phyloP scores from a whole-genome alignment of 1,284 basidiomycete genomes.

The Ustanciosporium gigantosporum region DNA sequence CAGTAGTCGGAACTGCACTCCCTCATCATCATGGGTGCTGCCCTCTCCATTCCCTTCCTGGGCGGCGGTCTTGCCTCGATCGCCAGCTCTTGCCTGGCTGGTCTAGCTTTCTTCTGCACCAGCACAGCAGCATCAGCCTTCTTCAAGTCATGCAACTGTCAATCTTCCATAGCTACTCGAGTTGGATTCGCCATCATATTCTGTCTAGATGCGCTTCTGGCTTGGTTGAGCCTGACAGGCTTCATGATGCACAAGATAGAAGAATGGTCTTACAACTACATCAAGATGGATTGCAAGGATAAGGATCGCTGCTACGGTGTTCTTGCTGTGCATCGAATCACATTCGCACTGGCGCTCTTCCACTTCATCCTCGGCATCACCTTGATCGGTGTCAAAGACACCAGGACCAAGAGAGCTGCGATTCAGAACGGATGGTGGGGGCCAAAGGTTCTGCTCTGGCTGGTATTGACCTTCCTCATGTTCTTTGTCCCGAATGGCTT shows the following conservation, averaged over 20 bases:
- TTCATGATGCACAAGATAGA: conserved; percentile 84
- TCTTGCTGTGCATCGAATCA: conserved; percentile 95
- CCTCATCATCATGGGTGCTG: conserved; percentile 70
- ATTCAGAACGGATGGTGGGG: conserved; percentile 99
- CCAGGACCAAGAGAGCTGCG: conserved; percentile 84
- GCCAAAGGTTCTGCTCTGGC: conserved; percentile 86
- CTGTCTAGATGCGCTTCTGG: conserved; percentile 89
- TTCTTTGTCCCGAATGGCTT: conserved; percentile 94
- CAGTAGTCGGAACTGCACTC: neutral
- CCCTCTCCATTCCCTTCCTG: conserved; percentile 83
- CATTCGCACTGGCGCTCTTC: conserved; percentile 88
- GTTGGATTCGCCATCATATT: conserved; percentile 97
- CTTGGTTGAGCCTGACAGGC: conserved; percentile 93
- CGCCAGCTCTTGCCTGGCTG: conserved; percentile 57
- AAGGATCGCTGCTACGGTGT: conserved; percentile 91
- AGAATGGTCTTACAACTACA: conserved; percentile 91
- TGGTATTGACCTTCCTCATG: conserved; percentile 74
- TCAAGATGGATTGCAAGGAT: conserved; percentile 93
- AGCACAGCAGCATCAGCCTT: conserved; percentile 92
- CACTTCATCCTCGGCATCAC: conserved; percentile 79
- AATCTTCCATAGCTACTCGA: conserved; percentile 95
- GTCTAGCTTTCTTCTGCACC: conserved; percentile 65
- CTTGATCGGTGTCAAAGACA: conserved; percentile 85
- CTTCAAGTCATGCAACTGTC: conserved; percentile 98
- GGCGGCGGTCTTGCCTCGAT: conserved; percentile 74